These are phyloP conservation scores for Coemansia sp. DNA, from an alignment of 192 early-diverging fungal species.

Conservation along the genomic window DNA sequence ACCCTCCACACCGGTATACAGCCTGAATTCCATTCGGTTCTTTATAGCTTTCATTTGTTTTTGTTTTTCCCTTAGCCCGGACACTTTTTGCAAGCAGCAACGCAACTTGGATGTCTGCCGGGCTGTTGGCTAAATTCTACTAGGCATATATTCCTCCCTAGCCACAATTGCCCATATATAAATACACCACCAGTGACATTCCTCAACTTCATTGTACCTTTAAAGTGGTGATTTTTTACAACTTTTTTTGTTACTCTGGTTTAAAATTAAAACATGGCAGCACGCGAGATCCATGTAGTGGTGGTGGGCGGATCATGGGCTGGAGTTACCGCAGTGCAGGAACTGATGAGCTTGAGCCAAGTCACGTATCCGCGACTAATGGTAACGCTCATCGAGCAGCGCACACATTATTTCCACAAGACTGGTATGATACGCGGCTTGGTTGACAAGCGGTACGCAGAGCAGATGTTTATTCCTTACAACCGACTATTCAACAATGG, in stretches of 20 bases:
- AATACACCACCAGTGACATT: too few species aligned
- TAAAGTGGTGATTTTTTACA: too few species aligned
- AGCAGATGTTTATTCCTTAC: conserved; percentile 58
- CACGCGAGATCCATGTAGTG: conserved; percentile 50
- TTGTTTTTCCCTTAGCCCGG: too few species aligned
- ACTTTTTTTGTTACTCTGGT: background rate
- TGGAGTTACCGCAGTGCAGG: conserved; percentile 52
- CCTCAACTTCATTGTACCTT: too few species aligned
- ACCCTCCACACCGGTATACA: too few species aligned
- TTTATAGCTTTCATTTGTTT: too few species aligned
- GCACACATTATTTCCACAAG: conserved; percentile 58
- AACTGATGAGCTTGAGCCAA: conserved; percentile 31
- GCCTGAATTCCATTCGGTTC: too few species aligned
- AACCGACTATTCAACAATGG: conserved; percentile 46
- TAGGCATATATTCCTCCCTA: too few species aligned
- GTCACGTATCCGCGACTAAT: conserved; percentile 27
- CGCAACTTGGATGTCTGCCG: too few species aligned
- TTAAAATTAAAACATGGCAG: conserved; percentile 16
- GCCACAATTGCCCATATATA: too few species aligned
- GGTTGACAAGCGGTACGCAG: conserved; percentile 50
- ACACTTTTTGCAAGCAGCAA: too few species aligned
- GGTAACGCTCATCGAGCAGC: conserved; percentile 58
- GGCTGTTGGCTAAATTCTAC: too few species aligned
- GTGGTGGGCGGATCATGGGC: conserved; percentile 59
- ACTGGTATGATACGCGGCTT: conserved; percentile 56